These are phyloP conservation scores for Cladosporium sp. DNA, from an alignment of 2,329 filamentous ascomycete species.

Conservation along the genomic window DNA sequence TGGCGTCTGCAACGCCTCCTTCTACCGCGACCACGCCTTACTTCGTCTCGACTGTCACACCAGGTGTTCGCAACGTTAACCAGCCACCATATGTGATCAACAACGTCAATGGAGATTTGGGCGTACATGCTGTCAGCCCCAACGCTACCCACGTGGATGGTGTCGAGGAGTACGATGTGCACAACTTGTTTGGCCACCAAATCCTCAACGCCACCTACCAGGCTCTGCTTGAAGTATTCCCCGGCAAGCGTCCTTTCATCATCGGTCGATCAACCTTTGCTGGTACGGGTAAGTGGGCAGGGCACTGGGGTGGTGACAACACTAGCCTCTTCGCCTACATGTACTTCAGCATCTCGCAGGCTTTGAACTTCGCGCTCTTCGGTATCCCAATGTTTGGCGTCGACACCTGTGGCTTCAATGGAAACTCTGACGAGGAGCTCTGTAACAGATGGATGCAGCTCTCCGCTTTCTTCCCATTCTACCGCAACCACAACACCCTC, in stretches of 20 bases:
- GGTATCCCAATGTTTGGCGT: slow-evolving; percentile 76
- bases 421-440: slow-evolving; percentile 67
- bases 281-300: slow-evolving; percentile 72
- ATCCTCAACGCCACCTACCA: slow-evolving; percentile 77
- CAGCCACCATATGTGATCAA: slow-evolving; percentile 76
- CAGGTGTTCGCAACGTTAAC: slow-evolving; percentile 66
- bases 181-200: slow-evolving; percentile 75
- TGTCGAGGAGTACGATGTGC: slow-evolving; percentile 74
- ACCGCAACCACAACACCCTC: slow-evolving; percentile 72
- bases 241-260: slow-evolving; percentile 75
- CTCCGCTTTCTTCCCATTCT: slow-evolving; percentile 74
- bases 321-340: slow-evolving; percentile 74
- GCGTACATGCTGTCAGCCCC: slow-evolving; percentile 70
- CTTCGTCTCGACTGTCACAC: slow-evolving; percentile 58
- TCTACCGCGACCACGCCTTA: slow-evolving; percentile 38
- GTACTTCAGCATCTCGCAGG: slow-evolving; percentile 75
- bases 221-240: slow-evolving; percentile 64
- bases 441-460: slow-evolving; percentile 68
- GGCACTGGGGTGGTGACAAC: slow-evolving; percentile 76
- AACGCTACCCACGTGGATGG: slow-evolving; percentile 77
- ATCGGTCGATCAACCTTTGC: slow-evolving; percentile 81
- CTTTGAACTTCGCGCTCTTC: slow-evolving; percentile 71
- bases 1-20: slow-evolving; percentile 30
- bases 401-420: slow-evolving; percentile 70
- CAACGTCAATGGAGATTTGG: slow-evolving; percentile 70